Evolutionary conservation across 495 filamentous ascomycete species (phyloP).

Genomic region (Lichina pygmaea): DNA sequence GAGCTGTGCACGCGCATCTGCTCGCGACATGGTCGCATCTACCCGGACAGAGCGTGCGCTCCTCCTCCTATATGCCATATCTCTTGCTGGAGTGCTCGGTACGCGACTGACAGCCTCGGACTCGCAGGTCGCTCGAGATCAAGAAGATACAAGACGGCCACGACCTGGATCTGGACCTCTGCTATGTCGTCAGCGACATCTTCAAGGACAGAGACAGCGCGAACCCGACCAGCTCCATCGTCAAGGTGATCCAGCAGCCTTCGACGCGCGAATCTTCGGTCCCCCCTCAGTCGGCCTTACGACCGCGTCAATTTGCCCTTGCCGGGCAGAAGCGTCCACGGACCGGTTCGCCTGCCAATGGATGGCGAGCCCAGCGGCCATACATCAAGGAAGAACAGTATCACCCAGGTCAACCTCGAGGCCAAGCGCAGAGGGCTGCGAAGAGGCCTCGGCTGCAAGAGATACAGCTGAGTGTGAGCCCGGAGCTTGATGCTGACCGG

Average conservation of each 20-base stretch:
- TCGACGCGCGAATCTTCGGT: slow-evolving; percentile 2
- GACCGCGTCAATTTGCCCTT: slow-evolving; percentile 1
- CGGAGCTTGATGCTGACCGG: background rate
- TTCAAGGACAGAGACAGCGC: slow-evolving; percentile 3
- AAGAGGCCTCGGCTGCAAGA: background rate
- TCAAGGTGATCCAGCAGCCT: slow-evolving; percentile 2
- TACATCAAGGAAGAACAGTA: background rate
- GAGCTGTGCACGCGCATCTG: slow-evolving; percentile 1
- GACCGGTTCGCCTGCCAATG: background rate
- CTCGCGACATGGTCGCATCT: background rate
- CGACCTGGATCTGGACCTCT: slow-evolving; percentile 2
- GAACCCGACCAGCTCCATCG: background rate
- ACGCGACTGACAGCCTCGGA: background rate
- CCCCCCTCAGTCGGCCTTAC: slow-evolving; percentile 2
- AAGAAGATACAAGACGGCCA: slow-evolving; percentile 3
- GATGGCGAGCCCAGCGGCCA: background rate
- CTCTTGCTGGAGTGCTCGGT: background rate
- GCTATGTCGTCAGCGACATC: slow-evolving; percentile 1
- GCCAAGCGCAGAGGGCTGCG: background rate
- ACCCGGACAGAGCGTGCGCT: background rate
- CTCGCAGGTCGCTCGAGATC: slow-evolving; percentile 2
- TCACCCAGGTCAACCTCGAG: background rate
- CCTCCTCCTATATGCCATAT: background rate
- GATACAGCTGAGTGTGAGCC: background rate
- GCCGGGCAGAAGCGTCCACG: background rate